Evolutionary conservation across 495 filamentous ascomycete genomes (phyloP).

Genomic region (Aspergillus nanangensis): DNA sequence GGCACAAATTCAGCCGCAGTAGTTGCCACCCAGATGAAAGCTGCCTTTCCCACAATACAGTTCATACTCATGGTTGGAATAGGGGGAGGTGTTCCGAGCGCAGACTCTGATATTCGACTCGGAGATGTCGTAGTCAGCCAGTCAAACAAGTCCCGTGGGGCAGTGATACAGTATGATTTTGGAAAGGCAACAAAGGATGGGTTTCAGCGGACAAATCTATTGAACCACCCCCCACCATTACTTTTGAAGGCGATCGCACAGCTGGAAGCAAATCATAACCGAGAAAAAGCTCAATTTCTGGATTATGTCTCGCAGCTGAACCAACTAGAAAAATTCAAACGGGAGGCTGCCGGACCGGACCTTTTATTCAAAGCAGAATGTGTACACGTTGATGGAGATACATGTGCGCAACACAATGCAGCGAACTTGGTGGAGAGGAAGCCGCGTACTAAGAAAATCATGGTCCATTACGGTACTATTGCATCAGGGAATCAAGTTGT

Average conservation of each 20-base stretch:
- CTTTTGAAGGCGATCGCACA: slow-evolving; percentile 6
- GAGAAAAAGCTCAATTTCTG: no score
- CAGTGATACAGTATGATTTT: slow-evolving; percentile 19
- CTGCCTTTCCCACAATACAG: slow-evolving; percentile 32
- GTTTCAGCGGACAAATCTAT: slow-evolving; percentile 3
- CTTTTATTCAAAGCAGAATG: not conserved
- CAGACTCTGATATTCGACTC: slow-evolving; percentile 25
- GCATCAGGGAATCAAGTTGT: slow-evolving; percentile 24
- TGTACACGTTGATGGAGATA: not conserved
- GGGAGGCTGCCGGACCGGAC: no score
- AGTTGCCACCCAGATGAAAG: slow-evolving; percentile 25
- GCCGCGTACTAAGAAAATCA: not conserved
- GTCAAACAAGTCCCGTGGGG: slow-evolving; percentile 8
- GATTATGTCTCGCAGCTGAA: no score
- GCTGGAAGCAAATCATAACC: slow-evolving; percentile 1
- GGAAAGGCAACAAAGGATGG: slow-evolving; percentile 9
- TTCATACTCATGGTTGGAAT: slow-evolving; percentile 46
- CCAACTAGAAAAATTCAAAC: no score
- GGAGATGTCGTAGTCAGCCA: slow-evolving; percentile 38
- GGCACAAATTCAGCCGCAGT: slow-evolving; percentile 27
- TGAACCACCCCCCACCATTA: slow-evolving; percentile 9
- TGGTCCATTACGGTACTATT: slow-evolving; percentile 23
- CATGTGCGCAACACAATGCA: not conserved
- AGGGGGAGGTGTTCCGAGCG: slow-evolving; percentile 37
- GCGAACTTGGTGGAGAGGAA: not conserved